Percentiles rank a stretch among this genome's conserved stretches.
Evolutionary conservation across 495 filamentous ascomycete species (phyloP).

Genomic region (Podospora pseudopauciseta): DNA sequence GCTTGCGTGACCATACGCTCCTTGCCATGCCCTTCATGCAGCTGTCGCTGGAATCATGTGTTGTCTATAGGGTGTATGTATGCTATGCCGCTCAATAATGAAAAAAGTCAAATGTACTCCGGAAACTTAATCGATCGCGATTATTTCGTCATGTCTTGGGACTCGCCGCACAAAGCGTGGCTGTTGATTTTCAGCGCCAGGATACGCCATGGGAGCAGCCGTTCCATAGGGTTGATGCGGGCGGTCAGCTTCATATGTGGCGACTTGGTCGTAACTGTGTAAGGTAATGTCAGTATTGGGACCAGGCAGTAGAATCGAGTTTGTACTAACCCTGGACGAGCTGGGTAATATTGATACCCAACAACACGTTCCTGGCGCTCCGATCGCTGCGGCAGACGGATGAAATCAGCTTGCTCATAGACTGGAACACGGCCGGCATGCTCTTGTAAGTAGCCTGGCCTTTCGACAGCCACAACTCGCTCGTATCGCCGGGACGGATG

Average conservation of each 20-base stretch:
- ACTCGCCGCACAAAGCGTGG: not conserved
- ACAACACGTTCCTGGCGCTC: constrained; percentile 29
- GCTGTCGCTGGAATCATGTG: not conserved
- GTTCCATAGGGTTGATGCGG: not conserved
- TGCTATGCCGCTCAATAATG: not conserved
- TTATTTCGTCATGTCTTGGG: constrained; percentile 11
- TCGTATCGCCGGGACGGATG: not conserved
- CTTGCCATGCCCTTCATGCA: not conserved
- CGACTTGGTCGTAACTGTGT: not conserved
- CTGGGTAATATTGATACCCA: constrained; percentile 22
- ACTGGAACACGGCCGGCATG: not conserved
- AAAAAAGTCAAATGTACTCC: not conserved
- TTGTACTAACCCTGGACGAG: constrained; percentile 11
- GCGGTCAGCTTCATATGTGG: not conserved
- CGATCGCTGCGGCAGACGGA: constrained; percentile 2
- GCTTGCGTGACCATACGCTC: not conserved
- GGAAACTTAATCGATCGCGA: constrained; percentile 12
- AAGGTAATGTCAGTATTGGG: not conserved
- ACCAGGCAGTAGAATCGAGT: too few relatives aligned
- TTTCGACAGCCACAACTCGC: not conserved
- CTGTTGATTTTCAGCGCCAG: constrained; percentile 5
- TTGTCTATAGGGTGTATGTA: not conserved
- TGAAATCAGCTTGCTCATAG: not conserved
- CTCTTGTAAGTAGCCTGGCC: not conserved
- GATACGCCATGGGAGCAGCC: constrained; percentile 9